phyloP scores from a whole-genome alignment of 331 rosid genomes.

The Malus hybrid region DNA sequence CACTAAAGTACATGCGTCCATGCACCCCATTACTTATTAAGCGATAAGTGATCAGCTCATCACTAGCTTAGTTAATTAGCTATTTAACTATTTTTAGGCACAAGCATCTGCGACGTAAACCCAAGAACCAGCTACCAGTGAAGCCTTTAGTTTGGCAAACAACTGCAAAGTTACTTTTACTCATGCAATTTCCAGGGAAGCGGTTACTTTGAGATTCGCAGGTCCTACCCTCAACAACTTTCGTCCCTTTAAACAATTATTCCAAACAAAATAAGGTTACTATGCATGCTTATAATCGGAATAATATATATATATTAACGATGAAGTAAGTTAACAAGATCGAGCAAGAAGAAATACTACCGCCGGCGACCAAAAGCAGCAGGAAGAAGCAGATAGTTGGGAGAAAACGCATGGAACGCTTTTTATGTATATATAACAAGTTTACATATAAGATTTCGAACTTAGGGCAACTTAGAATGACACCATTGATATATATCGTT shows the following conservation, averaged over 20 bases:
- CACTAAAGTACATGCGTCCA: neutral
- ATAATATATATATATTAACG: neutral
- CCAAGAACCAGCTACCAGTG: slow-evolving; percentile 38
- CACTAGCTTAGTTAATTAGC: neutral
- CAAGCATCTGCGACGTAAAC: slow-evolving; percentile 49
- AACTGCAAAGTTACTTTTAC: slow-evolving; percentile 30
- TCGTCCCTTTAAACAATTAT: slow-evolving; percentile 33
- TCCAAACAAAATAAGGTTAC: neutral
- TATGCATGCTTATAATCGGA: neutral
- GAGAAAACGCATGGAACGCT: too few species aligned
- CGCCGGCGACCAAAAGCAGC: slow-evolving; percentile 45
- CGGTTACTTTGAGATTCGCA: slow-evolving; percentile 42
- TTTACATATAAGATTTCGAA: too few species aligned
- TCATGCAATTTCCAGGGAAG: slow-evolving; percentile 36
- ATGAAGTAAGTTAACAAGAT: neutral
- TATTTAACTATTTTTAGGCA: slow-evolving; percentile 35
- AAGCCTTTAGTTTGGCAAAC: slow-evolving; percentile 39
- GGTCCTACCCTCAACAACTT: slow-evolving; percentile 42
- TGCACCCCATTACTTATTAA: neutral
- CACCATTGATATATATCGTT: too few species aligned
- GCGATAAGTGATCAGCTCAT: neutral
- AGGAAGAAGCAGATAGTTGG: slow-evolving; percentile 33
- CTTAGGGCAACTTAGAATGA: too few species aligned
- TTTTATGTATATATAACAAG: too few species aligned
- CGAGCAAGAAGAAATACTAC: neutral